Evolutionary conservation across 1,284 basidiomycete genomes (phyloP).

Genomic region (Peniophora sp.): DNA sequence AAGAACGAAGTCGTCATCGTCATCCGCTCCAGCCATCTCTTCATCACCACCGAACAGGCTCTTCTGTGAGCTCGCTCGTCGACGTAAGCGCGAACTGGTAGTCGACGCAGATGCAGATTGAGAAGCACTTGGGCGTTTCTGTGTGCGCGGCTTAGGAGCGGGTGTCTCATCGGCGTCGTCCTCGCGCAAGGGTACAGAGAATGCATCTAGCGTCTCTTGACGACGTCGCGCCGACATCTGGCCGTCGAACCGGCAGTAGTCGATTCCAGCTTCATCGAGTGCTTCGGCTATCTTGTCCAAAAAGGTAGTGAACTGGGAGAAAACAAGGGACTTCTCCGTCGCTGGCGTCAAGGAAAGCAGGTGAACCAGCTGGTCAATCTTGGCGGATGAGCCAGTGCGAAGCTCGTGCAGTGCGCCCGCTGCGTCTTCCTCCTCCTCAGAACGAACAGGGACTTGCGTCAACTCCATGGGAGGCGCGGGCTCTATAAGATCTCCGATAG

Average conservation of each 20-base stretch:
- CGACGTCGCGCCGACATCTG: slow-evolving; percentile 70
- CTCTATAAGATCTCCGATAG: slow-evolving; percentile 55
- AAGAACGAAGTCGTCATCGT: slow-evolving; percentile 10
- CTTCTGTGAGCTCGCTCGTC: background rate
- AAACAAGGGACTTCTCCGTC: slow-evolving; percentile 75
- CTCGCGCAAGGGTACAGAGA: slow-evolving; percentile 54
- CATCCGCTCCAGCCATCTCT: background rate
- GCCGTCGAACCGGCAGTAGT: slow-evolving; percentile 63
- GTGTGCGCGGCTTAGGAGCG: background rate
- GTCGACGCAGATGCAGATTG: slow-evolving; percentile 9
- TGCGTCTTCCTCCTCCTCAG: slow-evolving; percentile 35
- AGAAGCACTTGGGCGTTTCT: slow-evolving; percentile 1
- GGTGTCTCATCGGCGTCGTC: slow-evolving; percentile 11
- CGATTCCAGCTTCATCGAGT: slow-evolving; percentile 48
- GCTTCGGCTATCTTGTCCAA: slow-evolving; percentile 72
- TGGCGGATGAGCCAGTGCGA: slow-evolving; percentile 61
- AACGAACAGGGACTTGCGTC: slow-evolving; percentile 45
- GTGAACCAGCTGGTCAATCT: slow-evolving; percentile 73
- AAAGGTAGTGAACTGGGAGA: slow-evolving; percentile 82
- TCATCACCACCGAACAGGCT: background rate
- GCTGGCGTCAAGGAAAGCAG: slow-evolving; percentile 61
- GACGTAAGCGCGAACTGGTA: slow-evolving; percentile 11
- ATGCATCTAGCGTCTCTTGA: slow-evolving; percentile 71
- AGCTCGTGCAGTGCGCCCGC: slow-evolving; percentile 27
- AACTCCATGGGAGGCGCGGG: slow-evolving; percentile 58